These are phyloP conservation scores for Puccinia brachypodii DNA, from an alignment of 1,284 basidiomycete genomes.

Conservation along the genomic window DNA sequence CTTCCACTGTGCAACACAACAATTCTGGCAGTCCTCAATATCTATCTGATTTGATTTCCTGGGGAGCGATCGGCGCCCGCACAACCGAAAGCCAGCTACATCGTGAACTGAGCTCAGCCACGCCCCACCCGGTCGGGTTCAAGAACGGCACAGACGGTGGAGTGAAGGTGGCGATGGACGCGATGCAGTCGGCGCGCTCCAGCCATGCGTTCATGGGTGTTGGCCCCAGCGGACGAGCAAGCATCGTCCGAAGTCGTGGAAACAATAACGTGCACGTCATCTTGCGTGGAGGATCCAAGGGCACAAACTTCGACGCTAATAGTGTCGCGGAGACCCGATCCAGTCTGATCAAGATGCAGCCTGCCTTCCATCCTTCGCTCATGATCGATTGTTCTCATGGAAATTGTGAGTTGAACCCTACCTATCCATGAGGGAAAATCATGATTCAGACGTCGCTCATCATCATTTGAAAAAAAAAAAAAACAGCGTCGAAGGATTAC, in stretches of 20 bases:
- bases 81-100: slow-evolving; percentile 69
- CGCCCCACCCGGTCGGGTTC: slow-evolving; percentile 57
- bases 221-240: slow-evolving; percentile 66
- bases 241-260: slow-evolving; percentile 92
- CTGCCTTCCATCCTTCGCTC: slow-evolving; percentile 52
- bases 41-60: slow-evolving; percentile 72
- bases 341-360: slow-evolving; percentile 52
- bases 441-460: not conserved
- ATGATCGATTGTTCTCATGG: slow-evolving; percentile 58
- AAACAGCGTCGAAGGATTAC: slow-evolving; percentile 55
- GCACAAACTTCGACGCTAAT: slow-evolving; percentile 39
- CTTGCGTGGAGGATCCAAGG: slow-evolving; percentile 56
- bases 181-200: slow-evolving; percentile 55
- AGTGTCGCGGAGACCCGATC: slow-evolving; percentile 34
- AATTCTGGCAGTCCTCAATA: slow-evolving; percentile 59
- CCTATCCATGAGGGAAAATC: not conserved
- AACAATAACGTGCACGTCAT: slow-evolving; percentile 58
- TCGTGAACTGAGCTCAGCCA: slow-evolving; percentile 57
- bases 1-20: too few relatives aligned
- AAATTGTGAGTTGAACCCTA: slow-evolving; percentile 50
- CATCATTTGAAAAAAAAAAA: not conserved
- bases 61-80: slow-evolving; percentile 96
- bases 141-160: slow-evolving; percentile 58
- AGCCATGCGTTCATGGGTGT: slow-evolving; percentile 58
- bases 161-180: slow-evolving; percentile 56